A percentile compares a stretch with the other conserved stretches of the same genome.
Conservation (phyloP, 1,284 basidiomycete genomes). For the Papiliotrema fonsecae region DNA sequence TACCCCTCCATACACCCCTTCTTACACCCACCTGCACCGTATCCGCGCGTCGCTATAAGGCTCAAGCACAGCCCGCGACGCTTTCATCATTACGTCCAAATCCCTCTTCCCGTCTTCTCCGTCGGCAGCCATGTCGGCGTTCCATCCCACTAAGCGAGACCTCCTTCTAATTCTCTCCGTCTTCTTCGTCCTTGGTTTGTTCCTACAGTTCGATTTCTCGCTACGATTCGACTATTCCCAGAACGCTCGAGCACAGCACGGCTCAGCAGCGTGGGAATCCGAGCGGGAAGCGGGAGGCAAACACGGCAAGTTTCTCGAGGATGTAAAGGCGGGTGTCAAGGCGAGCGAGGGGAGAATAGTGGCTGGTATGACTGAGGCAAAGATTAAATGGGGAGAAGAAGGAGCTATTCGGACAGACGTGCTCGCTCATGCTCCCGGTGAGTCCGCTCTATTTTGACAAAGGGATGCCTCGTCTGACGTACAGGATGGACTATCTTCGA, state of each 20-base stretch:
- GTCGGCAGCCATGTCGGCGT: conserved; percentile 19
- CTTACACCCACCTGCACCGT: too few species aligned
- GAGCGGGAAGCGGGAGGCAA: background rate
- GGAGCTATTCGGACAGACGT: conserved; percentile 36
- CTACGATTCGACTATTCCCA: conserved; percentile 29
- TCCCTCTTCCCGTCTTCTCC: background rate
- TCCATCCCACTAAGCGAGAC: conserved; percentile 42
- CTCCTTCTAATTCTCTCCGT: conserved; percentile 39
- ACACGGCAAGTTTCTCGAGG: conserved; percentile 19
- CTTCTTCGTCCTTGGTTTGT: conserved; percentile 35
- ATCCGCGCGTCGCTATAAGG: too few species aligned
- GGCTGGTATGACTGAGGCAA: conserved; percentile 32
- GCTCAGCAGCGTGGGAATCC: conserved; percentile 9
- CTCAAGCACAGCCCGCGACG: too few species aligned
- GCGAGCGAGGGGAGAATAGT: conserved; percentile 16
- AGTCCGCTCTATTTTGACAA: conserved; percentile 8
- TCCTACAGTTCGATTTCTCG: conserved; percentile 44
- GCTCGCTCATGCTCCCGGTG: conserved; percentile 46
- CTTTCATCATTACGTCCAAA: conserved; percentile 9
- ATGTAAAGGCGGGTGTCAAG: conserved; percentile 20
- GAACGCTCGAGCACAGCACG: conserved; percentile 6
- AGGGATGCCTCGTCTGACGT: background rate
- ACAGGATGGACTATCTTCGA: conserved; percentile 74
- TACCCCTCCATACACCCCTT: too few species aligned
- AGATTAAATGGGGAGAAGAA: conserved; percentile 40